Percentiles rank a stretch among this genome's conserved stretches.
Conservation (phyloP, 2,329 filamentous ascomycete genomes). For the Cladosporium sp. region DNA sequence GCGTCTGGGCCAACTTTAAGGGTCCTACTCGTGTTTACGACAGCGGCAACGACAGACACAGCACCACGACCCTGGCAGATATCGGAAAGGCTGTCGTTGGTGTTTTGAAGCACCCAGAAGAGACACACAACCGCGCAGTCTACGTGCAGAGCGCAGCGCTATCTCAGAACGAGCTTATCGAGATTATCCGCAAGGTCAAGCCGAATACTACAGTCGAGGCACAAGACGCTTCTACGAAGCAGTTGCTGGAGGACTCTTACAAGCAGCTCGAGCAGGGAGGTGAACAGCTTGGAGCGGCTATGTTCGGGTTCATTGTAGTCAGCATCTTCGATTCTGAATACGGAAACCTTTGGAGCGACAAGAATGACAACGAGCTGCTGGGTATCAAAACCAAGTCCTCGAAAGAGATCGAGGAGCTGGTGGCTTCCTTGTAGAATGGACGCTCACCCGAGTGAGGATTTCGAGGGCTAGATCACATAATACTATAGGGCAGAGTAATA, state of each 20-base stretch:
- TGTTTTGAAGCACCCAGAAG: slow-evolving; percentile 28
- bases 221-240: background rate
- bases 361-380: slow-evolving; percentile 8
- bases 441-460: no score
- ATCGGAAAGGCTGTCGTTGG: slow-evolving; percentile 31
- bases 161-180: slow-evolving; percentile 34
- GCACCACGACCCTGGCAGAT: slow-evolving; percentile 25
- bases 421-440: background rate
- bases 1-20: slow-evolving; percentile 22
- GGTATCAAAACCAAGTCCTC: background rate
- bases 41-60: slow-evolving; percentile 30
- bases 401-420: background rate
- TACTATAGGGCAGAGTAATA: no score
- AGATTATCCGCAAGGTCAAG: slow-evolving; percentile 27
- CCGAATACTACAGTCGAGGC: background rate
- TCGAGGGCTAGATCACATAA: no score
- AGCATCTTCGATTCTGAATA: slow-evolving; percentile 1
- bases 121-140: slow-evolving; percentile 32
- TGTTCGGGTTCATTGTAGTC: slow-evolving; percentile 1
- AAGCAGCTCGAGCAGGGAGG: background rate
- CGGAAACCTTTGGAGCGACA: background rate
- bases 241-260: slow-evolving; percentile 1
- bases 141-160: slow-evolving; percentile 31
- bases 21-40: slow-evolving; percentile 29
- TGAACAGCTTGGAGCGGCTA: background rate